Evolutionary conservation across 768 basidiomycete genomes (phyloP), one percentile per base, ranked within the genome.

Genomic region (Boletus rubroflammeus): DNA sequence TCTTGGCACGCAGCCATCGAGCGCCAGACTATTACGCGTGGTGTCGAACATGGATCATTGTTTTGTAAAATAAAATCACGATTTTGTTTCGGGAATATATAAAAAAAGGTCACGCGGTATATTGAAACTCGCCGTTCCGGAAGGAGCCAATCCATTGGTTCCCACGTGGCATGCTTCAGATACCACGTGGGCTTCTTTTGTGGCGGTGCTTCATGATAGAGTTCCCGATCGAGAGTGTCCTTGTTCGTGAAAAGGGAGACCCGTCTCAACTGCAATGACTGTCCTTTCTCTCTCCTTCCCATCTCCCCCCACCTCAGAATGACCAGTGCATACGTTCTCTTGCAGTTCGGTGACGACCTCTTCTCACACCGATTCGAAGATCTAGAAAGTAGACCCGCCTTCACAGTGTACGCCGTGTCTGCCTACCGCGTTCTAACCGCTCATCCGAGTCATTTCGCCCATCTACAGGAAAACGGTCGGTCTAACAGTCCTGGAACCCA

Each of bases 271-370:
- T 19, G 7, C 17, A 38, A 38, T 38, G 36, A 3, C 0, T 39
- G 51, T 39, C 34, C 41, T 49, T 44, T 35, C 47, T 32, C 44
- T 19, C 51, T 50, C 60, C 60, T 52, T 62, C 51, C 63, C 58
- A 55, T 53, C 60, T 53, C 54, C 59, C 59, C 51, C 57, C 48
- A 58, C 57, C 49, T 58, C 60, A 46, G 25, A 55, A 76, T 77
- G 76, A 55, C 74, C 10, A 60, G 59, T 43, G 50, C 75, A 28
- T 78, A 80, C 58, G 69, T 80, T 26, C 79, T 89, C 47, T 73
- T 83, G 47, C 86, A 89, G 65, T 85, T 77, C 62, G 84, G 81
- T n/a, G 73, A 76, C 44, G 80, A 89, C 64, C 81, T 81, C 0
- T 82, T 85, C 69, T 77, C 75, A 41, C 79, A 81, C 50, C 71